Conservation (phyloP, 805 yeast species). For the Zygosaccharomyces rouxii region DNA sequence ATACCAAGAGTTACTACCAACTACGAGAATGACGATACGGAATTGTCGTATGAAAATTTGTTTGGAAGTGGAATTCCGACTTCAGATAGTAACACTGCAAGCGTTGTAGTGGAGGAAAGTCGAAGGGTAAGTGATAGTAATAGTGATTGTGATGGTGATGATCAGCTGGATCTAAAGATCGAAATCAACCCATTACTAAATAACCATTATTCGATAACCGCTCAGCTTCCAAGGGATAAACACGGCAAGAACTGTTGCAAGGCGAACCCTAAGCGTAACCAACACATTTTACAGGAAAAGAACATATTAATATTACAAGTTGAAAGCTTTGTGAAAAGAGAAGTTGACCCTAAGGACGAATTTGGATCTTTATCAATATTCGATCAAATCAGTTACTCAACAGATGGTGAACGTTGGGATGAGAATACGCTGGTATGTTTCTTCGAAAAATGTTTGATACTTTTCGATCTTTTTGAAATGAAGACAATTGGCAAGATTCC, state of each 20-base stretch:
- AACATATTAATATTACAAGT: constrained; percentile 4
- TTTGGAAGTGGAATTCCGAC: background rate
- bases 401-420: constrained; percentile 44
- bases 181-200: background rate
- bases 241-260: background rate
- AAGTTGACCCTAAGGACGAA: constrained; percentile 11
- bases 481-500: constrained; percentile 41
- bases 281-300: background rate
- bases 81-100: background rate
- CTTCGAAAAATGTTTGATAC: constrained; percentile 17
- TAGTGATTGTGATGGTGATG: background rate
- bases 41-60: background rate
- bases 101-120: background rate
- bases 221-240: background rate
- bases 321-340: constrained; percentile 7
- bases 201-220: background rate
- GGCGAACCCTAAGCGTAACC: background rate
- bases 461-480: constrained; percentile 21
- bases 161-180: background rate
- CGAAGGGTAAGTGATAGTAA: background rate
- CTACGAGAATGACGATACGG: constrained; percentile 1
- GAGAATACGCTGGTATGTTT: constrained; percentile 14
- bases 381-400: constrained; percentile 41
- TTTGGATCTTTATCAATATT: constrained; percentile 32
- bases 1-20: constrained; percentile 3